phyloP scores from a whole-genome alignment of 179 eudicot species.

The Camellia oleifera region DNA sequence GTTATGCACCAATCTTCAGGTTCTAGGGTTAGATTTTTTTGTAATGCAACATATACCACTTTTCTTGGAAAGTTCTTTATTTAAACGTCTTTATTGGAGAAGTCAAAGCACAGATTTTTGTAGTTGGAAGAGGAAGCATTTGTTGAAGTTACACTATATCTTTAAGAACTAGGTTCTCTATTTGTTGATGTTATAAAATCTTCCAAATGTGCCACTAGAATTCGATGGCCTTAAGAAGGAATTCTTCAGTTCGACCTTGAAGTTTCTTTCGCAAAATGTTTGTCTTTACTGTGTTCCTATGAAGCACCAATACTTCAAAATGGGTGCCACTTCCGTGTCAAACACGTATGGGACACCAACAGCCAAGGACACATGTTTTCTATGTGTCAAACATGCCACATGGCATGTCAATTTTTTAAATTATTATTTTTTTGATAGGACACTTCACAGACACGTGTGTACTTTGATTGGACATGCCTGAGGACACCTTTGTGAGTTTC shows the following conservation, averaged over 20 bases:
- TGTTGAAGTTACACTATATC: not conserved
- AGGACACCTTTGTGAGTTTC: no score
- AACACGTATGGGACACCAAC: no score
- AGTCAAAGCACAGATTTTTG: not conserved
- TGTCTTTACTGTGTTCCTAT: not conserved
- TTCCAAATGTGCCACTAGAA: not conserved
- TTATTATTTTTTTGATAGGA: no score
- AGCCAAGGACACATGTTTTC: no score
- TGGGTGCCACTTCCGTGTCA: no score
- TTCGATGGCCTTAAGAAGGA: not conserved
- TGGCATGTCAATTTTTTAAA: no score
- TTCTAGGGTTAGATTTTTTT: not conserved
- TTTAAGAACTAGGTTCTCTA: not conserved
- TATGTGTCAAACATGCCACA: no score
- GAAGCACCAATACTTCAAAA: no score
- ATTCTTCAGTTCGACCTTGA: not conserved
- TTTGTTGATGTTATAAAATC: not conserved
- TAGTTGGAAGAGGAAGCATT: not conserved
- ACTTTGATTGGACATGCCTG: no score
- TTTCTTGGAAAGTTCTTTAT: not conserved
- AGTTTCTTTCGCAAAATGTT: not conserved
- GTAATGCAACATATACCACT: not conserved
- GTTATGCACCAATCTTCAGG: conserved; percentile 35
- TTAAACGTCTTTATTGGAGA: not conserved
- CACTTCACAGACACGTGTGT: no score